Evolutionary conservation across 2,329 filamentous ascomycete genomes (phyloP), one percentile per base, ranked within the genome.

Genomic region (Neobulgaria alba): DNA sequence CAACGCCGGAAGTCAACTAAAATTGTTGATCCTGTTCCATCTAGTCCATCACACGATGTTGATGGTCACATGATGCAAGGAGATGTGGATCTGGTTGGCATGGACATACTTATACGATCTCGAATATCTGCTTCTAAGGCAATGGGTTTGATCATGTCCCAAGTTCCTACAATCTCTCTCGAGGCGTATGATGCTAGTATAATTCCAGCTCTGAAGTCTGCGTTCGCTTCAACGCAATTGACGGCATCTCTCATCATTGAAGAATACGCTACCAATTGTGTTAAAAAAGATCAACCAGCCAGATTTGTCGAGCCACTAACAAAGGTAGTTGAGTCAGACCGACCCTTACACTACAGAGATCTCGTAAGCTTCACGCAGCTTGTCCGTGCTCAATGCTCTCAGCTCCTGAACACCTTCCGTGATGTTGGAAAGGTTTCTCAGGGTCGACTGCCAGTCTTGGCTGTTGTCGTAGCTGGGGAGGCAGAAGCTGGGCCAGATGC

Each of bases 51-150:
- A 1, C 92, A 98, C 62, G 95, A 98, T 61, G 87, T 98, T 14
- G 92, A 98, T 60, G 92, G 89, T 8, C 89, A 94, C 52, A 95
- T 98, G 82, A 88, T 98, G 69, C 85, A 90, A 59, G 92, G 93
- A 38, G 93, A 98, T 56, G 82, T 96, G 34, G 93, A 98, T 57
- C 71, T 98, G 31, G 89, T 98, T 18, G 89, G 92, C 21, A 76
- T 84, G 55, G 92, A 98, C 45, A 81, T 81, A 5, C 77, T 98
- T 61, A 78, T 96, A 36, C 79, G 90, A 46, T 95, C 89, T 5
- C 85, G 90, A 51, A 82, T 93, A n/a, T 84, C 79, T 44, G 86
- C 89, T 10, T 85, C 90, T 15, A 79, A 76, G 56, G 92, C 92
- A 2, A 79, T 98, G 62, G 92, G 90, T 23, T 74, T 86, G 50